Evolutionary conservation across 768 basidiomycete genomes (phyloP), one percentile per base, ranked within the genome.

Genomic region (Lactarius akahatsu): DNA sequence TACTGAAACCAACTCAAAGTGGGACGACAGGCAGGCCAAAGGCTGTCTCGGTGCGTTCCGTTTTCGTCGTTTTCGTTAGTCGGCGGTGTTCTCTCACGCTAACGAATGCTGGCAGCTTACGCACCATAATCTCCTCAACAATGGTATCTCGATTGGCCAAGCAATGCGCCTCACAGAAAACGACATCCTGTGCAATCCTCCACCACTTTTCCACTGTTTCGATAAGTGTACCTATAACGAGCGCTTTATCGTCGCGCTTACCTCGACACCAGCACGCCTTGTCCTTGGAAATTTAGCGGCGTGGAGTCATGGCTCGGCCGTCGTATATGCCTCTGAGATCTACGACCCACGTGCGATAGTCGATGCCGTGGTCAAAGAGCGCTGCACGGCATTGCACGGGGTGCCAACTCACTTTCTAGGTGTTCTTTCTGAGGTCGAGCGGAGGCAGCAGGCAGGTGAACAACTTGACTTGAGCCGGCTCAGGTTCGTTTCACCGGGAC

Each of bases 121-220:
- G 0, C 92, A 94, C 74, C 78, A 79, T 55, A 92, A 92, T 68
- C 79, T 94, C 1, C 78, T 94, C 34, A 94, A 94, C 71, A 94
- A 94, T 69, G 89, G 78, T 0, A 76, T 90, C 7, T 85, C 81
- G 30, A 91, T 89, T 45, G 91, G 85, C 20, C 82, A 82, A 20
- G 85, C 85, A 71, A 93, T 94, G 92, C 76, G 77, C 61, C 77
- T 94, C 52, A 83, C 86, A 0, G 77, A 84, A 30, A 73, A 81
- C 10, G 92, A 94, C 68, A 75, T 90, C 28, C 76, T 93, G 4
- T 92, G 92, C 80, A 93, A 94, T 68, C 86, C 86, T 1, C 92
- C 92, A 2, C 92, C 92, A 0, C 76, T 93, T 1, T 94, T 93
- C 74, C 92, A 94, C 74, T 94, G 92, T 73, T 93, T 93, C 83